phyloP scores from a whole-genome alignment of 164 flowering plant species.

The Tinospora cordifolia region DNA sequence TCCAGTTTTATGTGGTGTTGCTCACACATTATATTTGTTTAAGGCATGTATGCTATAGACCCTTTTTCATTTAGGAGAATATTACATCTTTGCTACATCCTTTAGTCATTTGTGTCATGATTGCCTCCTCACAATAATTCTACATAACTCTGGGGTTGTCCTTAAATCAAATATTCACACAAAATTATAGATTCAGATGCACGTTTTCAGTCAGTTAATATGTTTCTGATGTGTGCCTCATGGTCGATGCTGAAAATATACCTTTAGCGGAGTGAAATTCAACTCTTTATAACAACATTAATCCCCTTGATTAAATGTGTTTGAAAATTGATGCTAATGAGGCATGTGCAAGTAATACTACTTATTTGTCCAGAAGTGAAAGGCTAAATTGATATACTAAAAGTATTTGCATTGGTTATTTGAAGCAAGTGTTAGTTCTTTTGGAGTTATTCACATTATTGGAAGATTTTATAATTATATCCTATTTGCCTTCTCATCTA shows the following conservation, averaged over 20 bases:
- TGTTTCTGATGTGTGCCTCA: neutral
- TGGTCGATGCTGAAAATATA: neutral
- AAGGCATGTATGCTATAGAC: neutral
- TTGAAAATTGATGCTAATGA: neutral
- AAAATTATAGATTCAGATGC: neutral
- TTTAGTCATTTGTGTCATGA: neutral
- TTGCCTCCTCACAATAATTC: neutral
- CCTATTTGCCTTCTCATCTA: neutral
- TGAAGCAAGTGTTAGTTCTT: neutral
- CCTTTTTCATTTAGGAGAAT: neutral
- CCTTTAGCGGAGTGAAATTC: neutral
- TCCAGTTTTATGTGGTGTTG: neutral
- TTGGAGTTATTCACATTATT: neutral
- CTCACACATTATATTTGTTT: neutral
- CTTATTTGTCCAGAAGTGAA: neutral
- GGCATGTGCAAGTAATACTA: neutral
- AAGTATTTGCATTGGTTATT: neutral
- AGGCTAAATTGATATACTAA: neutral
- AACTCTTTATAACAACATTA: neutral
- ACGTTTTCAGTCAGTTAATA: neutral
- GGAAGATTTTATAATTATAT: neutral
- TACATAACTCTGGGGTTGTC: neutral
- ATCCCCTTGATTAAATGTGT: neutral
- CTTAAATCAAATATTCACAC: constrained; percentile 2
- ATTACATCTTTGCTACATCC: neutral